Evolutionary conservation across 768 basidiomycete genomes (phyloP).

Genomic region (Mycena rosella): DNA sequence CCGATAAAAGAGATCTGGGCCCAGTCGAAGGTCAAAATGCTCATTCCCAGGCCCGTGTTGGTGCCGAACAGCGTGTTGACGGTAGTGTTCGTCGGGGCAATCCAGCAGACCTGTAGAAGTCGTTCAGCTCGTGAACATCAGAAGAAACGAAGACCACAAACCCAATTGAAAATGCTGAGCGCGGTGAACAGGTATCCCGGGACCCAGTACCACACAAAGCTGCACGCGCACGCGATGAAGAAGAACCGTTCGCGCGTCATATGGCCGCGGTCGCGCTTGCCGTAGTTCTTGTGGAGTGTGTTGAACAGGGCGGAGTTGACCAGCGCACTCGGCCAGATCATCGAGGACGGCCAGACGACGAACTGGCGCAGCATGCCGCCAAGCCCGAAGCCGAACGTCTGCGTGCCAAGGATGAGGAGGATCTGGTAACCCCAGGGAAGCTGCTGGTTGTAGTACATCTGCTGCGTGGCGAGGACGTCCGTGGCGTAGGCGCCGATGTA

Average conservation of each 20-base stretch:
- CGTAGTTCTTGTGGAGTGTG: conserved; percentile 84
- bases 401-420: conserved; percentile 71
- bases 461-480: conserved; percentile 75
- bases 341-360: conserved; percentile 86
- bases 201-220: conserved; percentile 81
- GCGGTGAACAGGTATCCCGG: conserved; percentile 91
- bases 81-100: conserved; percentile 71
- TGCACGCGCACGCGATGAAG: conserved; percentile 66
- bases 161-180: conserved; percentile 88
- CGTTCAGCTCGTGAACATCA: background rate
- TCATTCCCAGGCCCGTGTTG: conserved; percentile 68
- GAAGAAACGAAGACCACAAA: background rate
- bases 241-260: conserved; percentile 88
- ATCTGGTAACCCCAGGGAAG: conserved; percentile 69
- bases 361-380: conserved; percentile 83
- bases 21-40: conserved; percentile 76
- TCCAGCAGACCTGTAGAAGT: conserved; percentile 79
- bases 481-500: conserved; percentile 76
- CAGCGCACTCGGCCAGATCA: conserved; percentile 93
- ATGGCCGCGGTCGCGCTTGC: conserved; percentile 73
- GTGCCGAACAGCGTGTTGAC: conserved; percentile 68
- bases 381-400: conserved; percentile 77
- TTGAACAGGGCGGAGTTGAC: conserved; percentile 90
- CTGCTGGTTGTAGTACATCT: conserved; percentile 73
- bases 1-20: conserved; percentile 66